phyloP scores from a whole-genome alignment of 108 stramenopile species.

The Pseudonitzschia pungens region DNA sequence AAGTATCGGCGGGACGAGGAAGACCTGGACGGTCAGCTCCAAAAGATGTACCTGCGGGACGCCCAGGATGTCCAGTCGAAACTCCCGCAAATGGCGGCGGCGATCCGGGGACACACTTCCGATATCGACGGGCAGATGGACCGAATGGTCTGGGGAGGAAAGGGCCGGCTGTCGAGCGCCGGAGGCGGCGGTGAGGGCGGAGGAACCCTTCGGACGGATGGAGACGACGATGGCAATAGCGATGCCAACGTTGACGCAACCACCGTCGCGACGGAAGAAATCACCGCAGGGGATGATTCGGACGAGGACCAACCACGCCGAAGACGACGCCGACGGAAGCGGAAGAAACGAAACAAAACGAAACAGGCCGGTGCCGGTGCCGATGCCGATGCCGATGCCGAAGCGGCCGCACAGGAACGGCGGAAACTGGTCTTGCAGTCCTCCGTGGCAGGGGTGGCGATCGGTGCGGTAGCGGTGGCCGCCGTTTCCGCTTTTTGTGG shows the following conservation, averaged over 20 bases:
- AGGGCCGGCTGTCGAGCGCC: constrained; percentile 15
- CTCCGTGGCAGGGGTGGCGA: constrained; percentile 19
- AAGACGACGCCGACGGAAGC: constrained; percentile 20
- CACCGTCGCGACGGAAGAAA: background rate
- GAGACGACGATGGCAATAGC: no score
- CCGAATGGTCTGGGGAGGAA: constrained; percentile 40
- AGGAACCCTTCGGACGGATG: background rate
- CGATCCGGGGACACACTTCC: constrained; percentile 27
- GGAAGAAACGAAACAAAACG: constrained; percentile 18
- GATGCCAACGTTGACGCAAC: background rate
- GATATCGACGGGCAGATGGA: constrained; percentile 31
- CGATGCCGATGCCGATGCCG: background rate
- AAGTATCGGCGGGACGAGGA: constrained; percentile 33
- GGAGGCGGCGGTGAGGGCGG: background rate
- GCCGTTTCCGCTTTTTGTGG: constrained; percentile 22
- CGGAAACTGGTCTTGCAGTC: constrained; percentile 24
- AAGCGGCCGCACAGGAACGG: constrained; percentile 9
- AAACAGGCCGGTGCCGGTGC: background rate
- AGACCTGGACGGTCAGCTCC: constrained; percentile 29
- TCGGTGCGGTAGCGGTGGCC: constrained; percentile 36
- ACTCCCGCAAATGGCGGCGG: constrained; percentile 29
- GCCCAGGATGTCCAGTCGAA: constrained; percentile 23
- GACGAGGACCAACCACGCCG: constrained; percentile 5
- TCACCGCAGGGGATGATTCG: background rate
- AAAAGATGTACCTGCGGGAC: constrained; percentile 19